Percentiles rank a stretch among this genome's conserved stretches.
Evolutionary conservation across 129 eudicot species (phyloP).

Genomic region (Pseudognaphalium luteoalbum): DNA sequence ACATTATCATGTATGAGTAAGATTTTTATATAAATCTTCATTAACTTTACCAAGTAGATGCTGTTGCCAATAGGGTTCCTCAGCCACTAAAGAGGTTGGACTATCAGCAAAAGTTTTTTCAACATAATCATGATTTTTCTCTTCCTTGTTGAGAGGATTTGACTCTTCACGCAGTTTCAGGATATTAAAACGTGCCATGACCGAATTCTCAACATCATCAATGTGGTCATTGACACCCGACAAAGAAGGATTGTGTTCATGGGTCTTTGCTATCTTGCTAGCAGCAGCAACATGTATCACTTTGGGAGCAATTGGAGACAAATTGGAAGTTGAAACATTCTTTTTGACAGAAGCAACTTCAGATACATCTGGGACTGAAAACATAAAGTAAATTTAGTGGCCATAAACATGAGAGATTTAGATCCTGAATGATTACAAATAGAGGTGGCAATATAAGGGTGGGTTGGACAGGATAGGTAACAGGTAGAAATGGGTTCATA

Average conservation of each 20-base stretch:
- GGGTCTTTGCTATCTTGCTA: slow-evolving; percentile 10
- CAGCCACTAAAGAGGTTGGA: slow-evolving; percentile 22
- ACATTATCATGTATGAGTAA: slow-evolving; percentile 10
- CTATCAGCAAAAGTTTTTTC: slow-evolving; percentile 3
- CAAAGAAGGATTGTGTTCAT: slow-evolving; percentile 14
- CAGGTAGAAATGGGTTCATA: not conserved
- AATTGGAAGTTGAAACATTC: slow-evolving; percentile 22
- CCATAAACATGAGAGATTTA: not conserved
- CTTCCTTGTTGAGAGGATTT: slow-evolving; percentile 27
- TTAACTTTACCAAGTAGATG: slow-evolving; percentile 21
- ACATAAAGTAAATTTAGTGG: not conserved
- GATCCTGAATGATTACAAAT: not conserved
- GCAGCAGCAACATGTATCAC: slow-evolving; percentile 30
- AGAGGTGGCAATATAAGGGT: not conserved
- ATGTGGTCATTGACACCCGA: slow-evolving; percentile 15
- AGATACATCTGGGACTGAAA: slow-evolving; percentile 28
- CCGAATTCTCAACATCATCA: slow-evolving; percentile 50
- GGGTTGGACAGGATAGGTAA: too few relatives aligned
- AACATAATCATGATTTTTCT: slow-evolving; percentile 9
- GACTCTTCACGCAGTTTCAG: slow-evolving; percentile 45
- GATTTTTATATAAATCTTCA: not conserved
- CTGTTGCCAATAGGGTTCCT: slow-evolving; percentile 26
- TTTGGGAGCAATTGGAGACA: slow-evolving; percentile 22
- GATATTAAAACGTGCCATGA: slow-evolving; percentile 61
- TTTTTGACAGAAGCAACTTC: slow-evolving; percentile 29